Evolutionary conservation across 2,329 filamentous ascomycete species (phyloP).

Genomic region (Helicocarpus griseus): DNA sequence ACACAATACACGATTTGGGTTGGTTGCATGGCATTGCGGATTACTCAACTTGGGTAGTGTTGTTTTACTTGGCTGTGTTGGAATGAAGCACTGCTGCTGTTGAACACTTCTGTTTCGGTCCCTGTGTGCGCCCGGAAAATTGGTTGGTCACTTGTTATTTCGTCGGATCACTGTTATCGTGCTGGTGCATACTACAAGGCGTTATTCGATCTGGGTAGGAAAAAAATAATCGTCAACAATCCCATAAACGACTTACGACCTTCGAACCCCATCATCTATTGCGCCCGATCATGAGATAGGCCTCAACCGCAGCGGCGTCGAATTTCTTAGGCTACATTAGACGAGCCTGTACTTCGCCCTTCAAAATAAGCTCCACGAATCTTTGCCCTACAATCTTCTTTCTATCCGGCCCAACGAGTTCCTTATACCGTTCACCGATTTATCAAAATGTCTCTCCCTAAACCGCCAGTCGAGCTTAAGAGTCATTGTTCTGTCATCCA

Average conservation of each 20-base stretch:
- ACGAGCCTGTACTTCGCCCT: conserved; percentile 1
- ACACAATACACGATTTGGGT: too few species aligned
- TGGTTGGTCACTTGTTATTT: neutral
- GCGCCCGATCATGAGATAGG: neutral
- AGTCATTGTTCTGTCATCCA: conserved; percentile 74
- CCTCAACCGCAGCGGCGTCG: neutral
- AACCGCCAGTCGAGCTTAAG: conserved; percentile 59
- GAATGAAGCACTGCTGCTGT: neutral
- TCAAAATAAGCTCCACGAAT: conserved; percentile 12
- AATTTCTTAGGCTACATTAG: neutral
- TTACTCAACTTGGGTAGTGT: neutral
- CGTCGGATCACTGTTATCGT: neutral
- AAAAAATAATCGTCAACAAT: neutral
- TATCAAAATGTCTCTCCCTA: conserved; percentile 57
- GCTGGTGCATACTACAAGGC: conserved; percentile 2
- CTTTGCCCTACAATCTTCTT: neutral
- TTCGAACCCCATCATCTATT: neutral
- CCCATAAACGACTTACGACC: neutral
- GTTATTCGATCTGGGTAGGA: neutral
- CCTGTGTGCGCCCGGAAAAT: neutral
- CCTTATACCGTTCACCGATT: conserved; percentile 4
- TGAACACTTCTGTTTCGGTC: neutral
- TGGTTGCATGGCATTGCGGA: neutral
- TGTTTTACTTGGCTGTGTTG: neutral
- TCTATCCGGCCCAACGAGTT: conserved; percentile 4